Evolutionary conservation across 495 filamentous ascomycete species (phyloP).

Genomic region (Penicillium crystallinum): DNA sequence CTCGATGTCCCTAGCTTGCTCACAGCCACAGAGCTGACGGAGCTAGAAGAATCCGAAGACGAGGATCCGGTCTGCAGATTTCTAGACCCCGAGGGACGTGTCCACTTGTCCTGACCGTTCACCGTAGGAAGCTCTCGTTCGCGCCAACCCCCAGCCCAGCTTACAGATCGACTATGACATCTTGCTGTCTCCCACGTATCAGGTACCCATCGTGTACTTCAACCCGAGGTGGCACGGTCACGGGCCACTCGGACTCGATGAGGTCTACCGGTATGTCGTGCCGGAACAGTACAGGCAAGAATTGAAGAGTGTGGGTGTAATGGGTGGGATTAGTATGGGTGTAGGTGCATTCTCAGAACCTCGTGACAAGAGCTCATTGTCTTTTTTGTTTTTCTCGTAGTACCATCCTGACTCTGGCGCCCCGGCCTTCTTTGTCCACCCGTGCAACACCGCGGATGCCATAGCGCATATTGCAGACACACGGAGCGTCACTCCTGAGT

Average conservation of each 20-base stretch:
- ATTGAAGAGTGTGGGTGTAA: constrained; percentile 54
- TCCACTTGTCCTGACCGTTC: constrained; percentile 17
- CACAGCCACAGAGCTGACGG: neutral
- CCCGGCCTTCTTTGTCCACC: constrained; percentile 78
- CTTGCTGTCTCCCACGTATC: constrained; percentile 44
- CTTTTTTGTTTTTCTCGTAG: constrained; percentile 39
- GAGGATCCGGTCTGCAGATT: constrained; percentile 33
- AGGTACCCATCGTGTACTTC: constrained; percentile 50
- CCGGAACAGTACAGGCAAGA: constrained; percentile 54
- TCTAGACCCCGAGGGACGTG: constrained; percentile 5
- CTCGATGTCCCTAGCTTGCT: constrained; percentile 16
- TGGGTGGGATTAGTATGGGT: constrained; percentile 72
- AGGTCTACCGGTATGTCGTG: constrained; percentile 64
- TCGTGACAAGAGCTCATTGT: constrained; percentile 35
- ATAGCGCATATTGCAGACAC: constrained; percentile 49
- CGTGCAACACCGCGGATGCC: constrained; percentile 77
- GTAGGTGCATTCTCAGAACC: constrained; percentile 46
- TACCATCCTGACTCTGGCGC: constrained; percentile 72
- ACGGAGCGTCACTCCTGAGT: constrained; percentile 49
- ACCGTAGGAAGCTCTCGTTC: constrained; percentile 41
- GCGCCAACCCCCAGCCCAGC: constrained; percentile 18
- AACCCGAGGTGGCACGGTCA: constrained; percentile 55
- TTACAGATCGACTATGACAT: constrained; percentile 53
- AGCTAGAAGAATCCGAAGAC: constrained; percentile 25
- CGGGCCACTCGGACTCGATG: constrained; percentile 58